Evolutionary conservation across 2,329 filamentous ascomycete species (phyloP).

Genomic region (Mollisia scopiformis): DNA sequence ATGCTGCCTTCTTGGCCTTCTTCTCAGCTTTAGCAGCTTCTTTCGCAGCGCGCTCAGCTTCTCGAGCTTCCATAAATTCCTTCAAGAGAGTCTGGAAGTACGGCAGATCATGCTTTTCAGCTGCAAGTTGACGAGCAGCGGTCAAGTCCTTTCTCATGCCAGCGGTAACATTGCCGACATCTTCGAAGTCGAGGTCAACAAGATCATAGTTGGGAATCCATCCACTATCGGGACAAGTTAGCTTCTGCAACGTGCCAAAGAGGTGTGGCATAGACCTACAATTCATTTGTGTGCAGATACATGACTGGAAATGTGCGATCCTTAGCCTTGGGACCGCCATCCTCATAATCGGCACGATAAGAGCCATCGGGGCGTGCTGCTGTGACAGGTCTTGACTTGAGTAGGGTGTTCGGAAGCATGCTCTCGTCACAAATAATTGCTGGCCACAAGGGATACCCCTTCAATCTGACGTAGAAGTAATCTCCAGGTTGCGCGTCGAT

Average conservation of each 20-base stretch:
- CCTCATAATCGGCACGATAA: conserved; percentile 83
- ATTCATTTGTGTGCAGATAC: conserved; percentile 95
- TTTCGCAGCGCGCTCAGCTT: conserved; percentile 52
- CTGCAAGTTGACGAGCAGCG: conserved; percentile 78
- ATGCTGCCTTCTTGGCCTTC: conserved; percentile 49
- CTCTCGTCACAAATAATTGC: conserved; percentile 91
- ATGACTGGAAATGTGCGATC: conserved; percentile 93
- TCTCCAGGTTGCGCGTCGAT: conserved; percentile 87
- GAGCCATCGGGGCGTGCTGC: conserved; percentile 81
- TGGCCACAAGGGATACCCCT: conserved; percentile 94
- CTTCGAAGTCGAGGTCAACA: conserved; percentile 73
- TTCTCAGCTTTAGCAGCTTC: conserved; percentile 50
- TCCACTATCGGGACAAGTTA: conserved; percentile 58
- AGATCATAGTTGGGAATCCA: conserved; percentile 90
- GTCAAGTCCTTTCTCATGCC: conserved; percentile 82
- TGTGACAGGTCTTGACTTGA: conserved; percentile 81
- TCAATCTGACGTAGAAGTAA: conserved; percentile 89
- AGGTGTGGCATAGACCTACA: conserved; percentile 64
- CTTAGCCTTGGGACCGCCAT: conserved; percentile 82
- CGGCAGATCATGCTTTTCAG: conserved; percentile 75
- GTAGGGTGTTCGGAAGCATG: conserved; percentile 82
- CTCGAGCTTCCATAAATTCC: conserved; percentile 68
- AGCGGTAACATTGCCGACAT: conserved; percentile 66
- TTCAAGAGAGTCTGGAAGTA: conserved; percentile 83
- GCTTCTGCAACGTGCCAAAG: neutral